phyloP scores from a whole-genome alignment of 495 filamentous ascomycete genomes.

The Neurospora sp. region DNA sequence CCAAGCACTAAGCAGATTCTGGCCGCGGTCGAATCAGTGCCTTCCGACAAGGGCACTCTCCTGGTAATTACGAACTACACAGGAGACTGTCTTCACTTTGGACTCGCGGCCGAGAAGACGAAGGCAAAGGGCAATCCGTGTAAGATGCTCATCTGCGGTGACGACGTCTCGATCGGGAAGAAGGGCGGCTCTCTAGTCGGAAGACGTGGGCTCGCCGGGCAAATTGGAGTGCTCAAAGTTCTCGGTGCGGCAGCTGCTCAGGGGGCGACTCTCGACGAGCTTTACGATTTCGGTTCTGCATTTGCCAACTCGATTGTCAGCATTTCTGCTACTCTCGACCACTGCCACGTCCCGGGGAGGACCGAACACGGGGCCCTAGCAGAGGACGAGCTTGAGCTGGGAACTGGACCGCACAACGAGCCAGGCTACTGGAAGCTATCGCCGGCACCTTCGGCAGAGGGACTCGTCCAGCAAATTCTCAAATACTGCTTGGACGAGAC shows the following conservation, averaged over 20 bases:
- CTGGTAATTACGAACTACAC: constrained; percentile 60
- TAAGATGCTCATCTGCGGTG: constrained; percentile 48
- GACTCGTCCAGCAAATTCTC: constrained; percentile 44
- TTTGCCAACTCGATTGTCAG: constrained; percentile 47
- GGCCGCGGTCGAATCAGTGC: constrained; percentile 45
- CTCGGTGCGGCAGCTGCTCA: constrained; percentile 29
- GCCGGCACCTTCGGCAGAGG: constrained; percentile 43
- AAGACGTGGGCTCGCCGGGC: constrained; percentile 47
- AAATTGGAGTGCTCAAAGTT: constrained; percentile 33
- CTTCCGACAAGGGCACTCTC: constrained; percentile 47
- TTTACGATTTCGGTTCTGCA: constrained; percentile 45
- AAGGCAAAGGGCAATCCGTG: constrained; percentile 44
- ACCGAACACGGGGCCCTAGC: constrained; percentile 42
- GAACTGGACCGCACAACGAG: constrained; percentile 56
- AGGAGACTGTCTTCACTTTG: constrained; percentile 56
- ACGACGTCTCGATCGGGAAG: constrained; percentile 52
- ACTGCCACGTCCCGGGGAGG: constrained; percentile 54
- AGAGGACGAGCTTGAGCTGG: constrained; percentile 43
- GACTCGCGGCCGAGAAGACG: constrained; percentile 52
- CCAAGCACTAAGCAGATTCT: constrained; percentile 54
- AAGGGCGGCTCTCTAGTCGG: constrained; percentile 45
- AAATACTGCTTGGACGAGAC: constrained; percentile 44
- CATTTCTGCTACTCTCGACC: constrained; percentile 50
- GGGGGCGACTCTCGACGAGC: constrained; percentile 43
- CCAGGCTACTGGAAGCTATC: constrained; percentile 46